phyloP scores from a whole-genome alignment of 768 basidiomycete genomes.

The Lentinula guzmanii region DNA sequence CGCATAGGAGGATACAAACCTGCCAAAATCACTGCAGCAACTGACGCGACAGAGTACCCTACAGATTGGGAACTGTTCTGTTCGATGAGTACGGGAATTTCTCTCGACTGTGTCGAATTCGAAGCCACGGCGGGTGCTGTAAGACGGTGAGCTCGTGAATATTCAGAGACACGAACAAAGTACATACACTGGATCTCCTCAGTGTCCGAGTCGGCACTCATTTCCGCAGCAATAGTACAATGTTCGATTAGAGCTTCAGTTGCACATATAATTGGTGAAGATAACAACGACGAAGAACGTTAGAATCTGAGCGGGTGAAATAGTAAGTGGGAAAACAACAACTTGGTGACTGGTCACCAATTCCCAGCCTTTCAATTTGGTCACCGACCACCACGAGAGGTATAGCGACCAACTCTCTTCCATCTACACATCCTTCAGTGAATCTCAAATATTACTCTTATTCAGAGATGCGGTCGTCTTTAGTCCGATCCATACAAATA shows the following conservation, averaged over 20 bases:
- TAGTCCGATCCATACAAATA: background rate
- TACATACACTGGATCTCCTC: background rate
- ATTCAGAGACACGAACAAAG: background rate
- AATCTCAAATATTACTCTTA: background rate
- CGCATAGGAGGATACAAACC: background rate
- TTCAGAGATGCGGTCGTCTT: background rate
- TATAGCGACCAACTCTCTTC: too few relatives aligned
- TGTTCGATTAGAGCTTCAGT: background rate
- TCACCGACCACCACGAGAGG: background rate
- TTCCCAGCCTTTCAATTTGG: background rate
- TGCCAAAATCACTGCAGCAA: slow-evolving; percentile 3
- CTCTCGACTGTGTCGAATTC: background rate
- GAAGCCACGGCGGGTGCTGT: background rate
- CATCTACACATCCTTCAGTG: too few relatives aligned
- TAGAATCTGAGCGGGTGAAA: background rate
- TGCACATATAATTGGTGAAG: background rate
- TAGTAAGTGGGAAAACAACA: too few relatives aligned
- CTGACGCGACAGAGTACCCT: slow-evolving; percentile 1
- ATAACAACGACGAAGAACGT: background rate
- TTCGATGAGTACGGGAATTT: slow-evolving; percentile 1
- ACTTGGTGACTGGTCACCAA: background rate
- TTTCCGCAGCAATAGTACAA: background rate
- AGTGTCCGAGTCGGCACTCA: background rate
- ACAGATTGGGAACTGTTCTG: background rate
- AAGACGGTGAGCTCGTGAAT: too few relatives aligned